Evolutionary conservation across 371 early-diverging fungal genomes (phyloP).

Genomic region (Sporodiniella umbellata): DNA sequence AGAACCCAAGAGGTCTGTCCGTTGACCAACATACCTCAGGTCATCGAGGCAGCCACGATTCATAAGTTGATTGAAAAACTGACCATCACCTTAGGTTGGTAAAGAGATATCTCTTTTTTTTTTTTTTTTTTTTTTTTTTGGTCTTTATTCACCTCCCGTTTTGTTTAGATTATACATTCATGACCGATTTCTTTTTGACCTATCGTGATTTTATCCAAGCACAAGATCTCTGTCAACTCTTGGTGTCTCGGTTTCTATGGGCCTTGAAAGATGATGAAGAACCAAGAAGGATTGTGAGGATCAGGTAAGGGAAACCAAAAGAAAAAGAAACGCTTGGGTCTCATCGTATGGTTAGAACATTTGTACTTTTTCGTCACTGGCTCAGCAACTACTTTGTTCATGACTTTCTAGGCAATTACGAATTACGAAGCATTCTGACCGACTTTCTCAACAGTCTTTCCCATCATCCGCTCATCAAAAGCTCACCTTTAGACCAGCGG

Average conservation of each 20-base stretch:
- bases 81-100: conserved; percentile 50
- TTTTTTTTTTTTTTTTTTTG: neutral
- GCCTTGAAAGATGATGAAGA: conserved; percentile 54
- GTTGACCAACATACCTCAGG: conserved; percentile 27
- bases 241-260: conserved; percentile 61
- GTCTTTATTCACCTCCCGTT: too few species aligned
- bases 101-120: neutral
- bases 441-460: conserved; percentile 43
- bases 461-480: conserved; percentile 39
- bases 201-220: conserved; percentile 66
- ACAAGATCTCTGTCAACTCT: conserved; percentile 50
- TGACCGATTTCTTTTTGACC: conserved; percentile 72
- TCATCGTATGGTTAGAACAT: conserved; percentile 42
- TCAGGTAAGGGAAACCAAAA: conserved; percentile 30
- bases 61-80: conserved; percentile 63
- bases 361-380: conserved; percentile 69
- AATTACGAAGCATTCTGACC: conserved; percentile 42
- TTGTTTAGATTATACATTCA: conserved; percentile 59
- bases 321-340: too few species aligned
- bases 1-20: conserved; percentile 3
- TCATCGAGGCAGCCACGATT: conserved; percentile 60
- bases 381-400: conserved; percentile 62
- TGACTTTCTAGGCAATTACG: conserved; percentile 54
- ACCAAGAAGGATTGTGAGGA: conserved; percentile 53
- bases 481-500: conserved; percentile 52